These are phyloP conservation scores for Paxillus ammoniavirescens DNA, from an alignment of 768 basidiomycete species.

Conservation along the genomic window DNA sequence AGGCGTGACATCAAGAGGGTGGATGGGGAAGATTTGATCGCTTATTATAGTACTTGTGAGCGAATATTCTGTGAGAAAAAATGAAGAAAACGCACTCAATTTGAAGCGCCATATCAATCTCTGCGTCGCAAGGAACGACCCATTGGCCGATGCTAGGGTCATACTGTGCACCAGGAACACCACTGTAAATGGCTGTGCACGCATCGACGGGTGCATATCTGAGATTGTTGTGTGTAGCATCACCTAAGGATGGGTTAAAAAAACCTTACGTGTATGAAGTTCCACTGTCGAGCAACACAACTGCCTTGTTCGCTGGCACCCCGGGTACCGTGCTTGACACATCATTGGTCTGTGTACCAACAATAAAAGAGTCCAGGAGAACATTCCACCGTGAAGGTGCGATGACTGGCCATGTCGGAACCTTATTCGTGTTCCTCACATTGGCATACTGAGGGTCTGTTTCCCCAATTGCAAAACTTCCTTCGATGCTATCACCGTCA, in stretches of 20 bases:
- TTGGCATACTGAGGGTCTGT: conserved; percentile 59
- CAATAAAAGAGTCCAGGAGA: conserved; percentile 68
- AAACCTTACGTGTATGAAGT: conserved; percentile 71
- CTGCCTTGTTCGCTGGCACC: conserved; percentile 69
- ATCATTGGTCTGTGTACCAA: conserved; percentile 48
- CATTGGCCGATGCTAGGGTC: conserved; percentile 56
- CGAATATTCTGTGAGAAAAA: conserved; percentile 2
- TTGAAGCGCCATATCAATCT: conserved; percentile 79
- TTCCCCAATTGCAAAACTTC: conserved; percentile 76
- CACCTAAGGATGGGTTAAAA: neutral
- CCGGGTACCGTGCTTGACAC: conserved; percentile 54
- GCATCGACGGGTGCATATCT: conserved; percentile 71
- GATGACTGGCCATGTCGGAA: conserved; percentile 71
- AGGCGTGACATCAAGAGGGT: conserved; percentile 75
- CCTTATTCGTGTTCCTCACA: conserved; percentile 54
- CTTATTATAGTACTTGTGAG: conserved; percentile 37
- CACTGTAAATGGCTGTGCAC: conserved; percentile 67
- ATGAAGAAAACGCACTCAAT: conserved; percentile 52
- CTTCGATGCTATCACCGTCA: conserved; percentile 55
- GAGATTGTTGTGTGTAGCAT: conserved; percentile 7
- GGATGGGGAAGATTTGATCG: conserved; percentile 71
- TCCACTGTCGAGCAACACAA: conserved; percentile 76
- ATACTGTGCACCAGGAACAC: conserved; percentile 60
- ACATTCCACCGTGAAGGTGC: conserved; percentile 74
- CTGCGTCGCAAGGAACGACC: conserved; percentile 69